phyloP scores from a whole-genome alignment of 176 grass and related monocot genomes.

The Musa acuminata region DNA sequence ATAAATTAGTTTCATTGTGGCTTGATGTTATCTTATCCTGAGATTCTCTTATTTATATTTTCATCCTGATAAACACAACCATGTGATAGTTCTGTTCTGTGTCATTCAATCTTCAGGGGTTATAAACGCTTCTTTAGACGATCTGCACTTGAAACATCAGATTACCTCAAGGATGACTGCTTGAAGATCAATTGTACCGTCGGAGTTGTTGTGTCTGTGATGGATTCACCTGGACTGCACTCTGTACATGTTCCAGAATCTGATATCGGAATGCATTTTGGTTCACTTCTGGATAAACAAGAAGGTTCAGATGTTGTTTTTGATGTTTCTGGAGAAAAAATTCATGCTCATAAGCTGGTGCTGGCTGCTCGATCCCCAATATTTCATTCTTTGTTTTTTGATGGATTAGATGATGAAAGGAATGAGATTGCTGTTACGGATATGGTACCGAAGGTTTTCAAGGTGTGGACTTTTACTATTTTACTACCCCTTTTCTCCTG shows the following conservation, averaged over 20 bases:
- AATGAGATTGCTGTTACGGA: neutral
- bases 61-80: neutral
- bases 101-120: neutral
- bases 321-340: neutral
- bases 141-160: neutral
- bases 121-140: neutral
- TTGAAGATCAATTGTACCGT: neutral
- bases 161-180: neutral
- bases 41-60: neutral
- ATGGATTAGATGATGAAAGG: neutral
- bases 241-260: neutral
- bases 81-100: neutral
- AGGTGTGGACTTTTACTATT: neutral
- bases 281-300: neutral
- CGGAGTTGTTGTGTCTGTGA: neutral
- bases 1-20: too few relatives aligned
- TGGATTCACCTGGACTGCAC: neutral
- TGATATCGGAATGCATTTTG: neutral
- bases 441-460: neutral
- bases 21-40: too few relatives aligned
- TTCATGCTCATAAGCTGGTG: neutral
- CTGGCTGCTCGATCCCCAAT: neutral
- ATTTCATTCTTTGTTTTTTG: slow-evolving; percentile 1
- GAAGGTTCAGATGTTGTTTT: neutral
- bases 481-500: too few relatives aligned